Evolutionary conservation across 1,139 yeast genomes (phyloP).

Genomic region (Eremothecium gossypii): DNA sequence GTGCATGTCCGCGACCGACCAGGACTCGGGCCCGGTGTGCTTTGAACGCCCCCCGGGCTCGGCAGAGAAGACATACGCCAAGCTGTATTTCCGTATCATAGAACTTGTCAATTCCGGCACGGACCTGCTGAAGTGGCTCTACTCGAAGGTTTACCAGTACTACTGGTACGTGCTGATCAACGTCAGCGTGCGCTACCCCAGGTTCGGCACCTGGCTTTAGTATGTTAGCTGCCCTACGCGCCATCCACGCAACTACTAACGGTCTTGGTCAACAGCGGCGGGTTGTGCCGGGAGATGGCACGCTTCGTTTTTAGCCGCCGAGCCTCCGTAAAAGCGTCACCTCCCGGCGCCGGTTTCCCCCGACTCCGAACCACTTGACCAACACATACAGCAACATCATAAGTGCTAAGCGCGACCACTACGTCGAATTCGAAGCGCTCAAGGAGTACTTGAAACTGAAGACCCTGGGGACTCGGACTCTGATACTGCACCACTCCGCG

Average conservation of each 20-base stretch:
- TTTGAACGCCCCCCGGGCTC: not conserved
- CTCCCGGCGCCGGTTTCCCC: not conserved
- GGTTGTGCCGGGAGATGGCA: not conserved
- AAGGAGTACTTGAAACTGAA: slow-evolving; percentile 1
- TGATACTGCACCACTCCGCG: not conserved
- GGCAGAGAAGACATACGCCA: slow-evolving; percentile 2
- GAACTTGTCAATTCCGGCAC: not conserved
- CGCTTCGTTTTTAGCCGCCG: slow-evolving; percentile 4
- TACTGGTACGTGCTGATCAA: slow-evolving; percentile 1
- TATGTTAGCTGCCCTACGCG: not conserved
- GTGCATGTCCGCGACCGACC: not conserved
- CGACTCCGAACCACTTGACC: no score
- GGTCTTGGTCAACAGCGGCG: not conserved
- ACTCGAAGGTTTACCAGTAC: slow-evolving; percentile 1
- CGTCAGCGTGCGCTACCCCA: not conserved
- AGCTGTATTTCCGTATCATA: not conserved
- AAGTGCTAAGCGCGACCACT: slow-evolving; percentile 3
- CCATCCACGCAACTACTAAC: not conserved
- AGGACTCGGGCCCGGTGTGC: not conserved
- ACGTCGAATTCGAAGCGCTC: slow-evolving; percentile 1
- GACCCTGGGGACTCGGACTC: slow-evolving; percentile 1
- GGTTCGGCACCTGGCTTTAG: slow-evolving; percentile 2
- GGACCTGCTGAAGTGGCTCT: not conserved
- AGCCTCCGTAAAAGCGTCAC: slow-evolving; percentile 3
- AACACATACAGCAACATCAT: slow-evolving; percentile 1